phyloP scores from a whole-genome alignment of 768 basidiomycete species.

The Mycena rosella region DNA sequence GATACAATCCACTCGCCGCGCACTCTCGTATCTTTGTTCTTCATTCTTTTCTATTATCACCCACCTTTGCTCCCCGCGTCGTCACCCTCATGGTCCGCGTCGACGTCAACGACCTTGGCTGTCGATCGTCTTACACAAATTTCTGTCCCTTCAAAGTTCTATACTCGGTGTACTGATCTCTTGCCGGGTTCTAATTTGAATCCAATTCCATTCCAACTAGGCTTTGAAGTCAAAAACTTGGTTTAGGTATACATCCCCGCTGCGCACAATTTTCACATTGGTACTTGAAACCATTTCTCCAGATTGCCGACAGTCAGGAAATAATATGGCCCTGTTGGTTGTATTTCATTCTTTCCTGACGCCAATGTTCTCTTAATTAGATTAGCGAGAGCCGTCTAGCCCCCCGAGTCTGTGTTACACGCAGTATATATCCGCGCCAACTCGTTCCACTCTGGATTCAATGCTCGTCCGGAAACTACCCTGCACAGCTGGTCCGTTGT shows the following conservation, averaged over 20 bases:
- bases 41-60: slow-evolving; percentile 9
- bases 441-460: slow-evolving; percentile 16
- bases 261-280: slow-evolving; percentile 8
- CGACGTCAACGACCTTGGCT: slow-evolving; percentile 9
- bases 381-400: slow-evolving; percentile 8
- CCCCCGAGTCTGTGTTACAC: slow-evolving; percentile 1
- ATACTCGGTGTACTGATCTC: slow-evolving; percentile 7
- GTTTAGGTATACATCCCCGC: slow-evolving; percentile 5
- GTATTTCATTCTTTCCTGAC: slow-evolving; percentile 15
- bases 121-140: slow-evolving; percentile 2
- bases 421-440: slow-evolving; percentile 14
- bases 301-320: slow-evolving; percentile 11
- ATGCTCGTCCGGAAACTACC: slow-evolving; percentile 14
- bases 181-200: slow-evolving; percentile 11
- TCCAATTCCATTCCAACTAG: slow-evolving; percentile 11
- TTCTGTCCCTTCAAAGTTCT: slow-evolving; percentile 9
- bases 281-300: slow-evolving; percentile 4
- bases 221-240: slow-evolving; percentile 13
- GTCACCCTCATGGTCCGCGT: slow-evolving; percentile 8
- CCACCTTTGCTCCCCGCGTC: slow-evolving; percentile 5
- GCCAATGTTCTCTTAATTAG: slow-evolving; percentile 11
- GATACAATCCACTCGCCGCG: slow-evolving; percentile 8
- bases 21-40: not conserved
- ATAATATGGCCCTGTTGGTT: slow-evolving; percentile 11
- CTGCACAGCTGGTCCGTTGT: slow-evolving; percentile 13